Base-by-base conservation (phyloP, 108 stramenopile species). In the Aurantiochytrium sp. region DNA sequence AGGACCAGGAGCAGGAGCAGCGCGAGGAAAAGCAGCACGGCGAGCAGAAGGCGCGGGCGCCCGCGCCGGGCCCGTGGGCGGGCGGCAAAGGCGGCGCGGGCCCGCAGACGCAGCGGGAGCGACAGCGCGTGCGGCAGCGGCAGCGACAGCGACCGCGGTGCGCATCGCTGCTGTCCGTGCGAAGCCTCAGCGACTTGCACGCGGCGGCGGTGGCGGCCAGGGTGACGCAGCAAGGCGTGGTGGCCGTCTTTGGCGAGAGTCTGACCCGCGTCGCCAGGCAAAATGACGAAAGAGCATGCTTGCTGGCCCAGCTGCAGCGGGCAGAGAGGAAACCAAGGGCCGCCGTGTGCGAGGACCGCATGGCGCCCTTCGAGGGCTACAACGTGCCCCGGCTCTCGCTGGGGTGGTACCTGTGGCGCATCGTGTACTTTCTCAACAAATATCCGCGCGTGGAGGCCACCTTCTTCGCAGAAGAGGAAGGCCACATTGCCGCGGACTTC, bases 401-500 rank as follows among this genome's bases (percentile, higher is more conserved):
- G 18, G 49, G 44, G 73, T 83, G 73, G 73, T 83, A 19, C 21
- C 25, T 83, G 73, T 83, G 73, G 73, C 73, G 73, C 21, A 51
- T 83, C 5, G 73, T 83, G 5, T 83, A 83, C 49, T 83, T 51
- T 51, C 19, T 83, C 6, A 83, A 83, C 73, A 45, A 51, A 16
- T 83, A 83, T 21, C 73, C 73, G 47, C 19, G 25, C 21, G 73
- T 83, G 49, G 73, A 83, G 73, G 23, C 5, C 0, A 83, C 73
- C 44, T 83, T 83, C 49, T 83, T 83, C 25, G 73, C 73, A 5
- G 73, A 51, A 5, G 73, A 83, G 23, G 73, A 8, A 5, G 47
- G 73, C 73, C 44, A 23, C 23, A 83, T 83, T 83, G 8, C 73
- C 47, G 73, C 73, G 35, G 73, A 83, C 73, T 83, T 83, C 25